phyloP scores from a whole-genome alignment of 2,329 filamentous ascomycete species.

The Alternaria sp. region DNA sequence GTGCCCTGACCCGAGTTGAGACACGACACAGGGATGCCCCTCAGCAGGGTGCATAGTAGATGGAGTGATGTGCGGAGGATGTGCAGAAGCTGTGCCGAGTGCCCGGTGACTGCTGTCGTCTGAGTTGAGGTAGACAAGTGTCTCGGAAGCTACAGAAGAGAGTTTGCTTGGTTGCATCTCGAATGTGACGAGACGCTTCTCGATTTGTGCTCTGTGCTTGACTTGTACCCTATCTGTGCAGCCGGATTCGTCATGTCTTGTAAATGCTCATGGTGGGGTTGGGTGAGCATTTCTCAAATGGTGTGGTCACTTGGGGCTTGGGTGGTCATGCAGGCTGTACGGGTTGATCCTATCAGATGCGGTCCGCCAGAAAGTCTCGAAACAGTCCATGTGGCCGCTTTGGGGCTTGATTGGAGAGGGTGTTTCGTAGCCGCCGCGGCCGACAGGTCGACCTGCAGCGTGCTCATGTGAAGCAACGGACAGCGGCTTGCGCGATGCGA shows the following conservation, averaged over 20 bases:
- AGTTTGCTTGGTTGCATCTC: slow-evolving; percentile 5
- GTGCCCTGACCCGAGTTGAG: slow-evolving; percentile 19
- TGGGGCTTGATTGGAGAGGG: slow-evolving; percentile 35
- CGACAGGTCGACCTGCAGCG: slow-evolving; percentile 26
- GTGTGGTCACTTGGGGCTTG: slow-evolving; percentile 15
- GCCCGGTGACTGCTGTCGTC: slow-evolving; percentile 12
- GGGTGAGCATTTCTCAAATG: slow-evolving; percentile 30
- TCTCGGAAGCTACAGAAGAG: slow-evolving; percentile 13
- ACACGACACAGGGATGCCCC: slow-evolving; percentile 12
- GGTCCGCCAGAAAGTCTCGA: slow-evolving; percentile 28
- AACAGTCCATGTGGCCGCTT: slow-evolving; percentile 26
- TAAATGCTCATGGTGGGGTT: slow-evolving; percentile 25
- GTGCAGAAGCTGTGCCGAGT: slow-evolving; percentile 5
- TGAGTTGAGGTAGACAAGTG: slow-evolving; percentile 6
- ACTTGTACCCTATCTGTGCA: neutral
- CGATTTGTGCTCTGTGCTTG: slow-evolving; percentile 4
- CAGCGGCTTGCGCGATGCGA: slow-evolving; percentile 35
- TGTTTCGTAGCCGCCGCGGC: slow-evolving; percentile 44
- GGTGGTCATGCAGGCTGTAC: slow-evolving; percentile 8
- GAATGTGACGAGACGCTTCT: slow-evolving; percentile 7
- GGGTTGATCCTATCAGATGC: slow-evolving; percentile 32
- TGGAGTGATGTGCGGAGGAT: slow-evolving; percentile 20
- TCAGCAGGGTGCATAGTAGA: neutral
- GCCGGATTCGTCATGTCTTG: slow-evolving; percentile 38
- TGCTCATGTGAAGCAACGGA: slow-evolving; percentile 24